These are phyloP conservation scores for Pholiota microspora DNA, from an alignment of 768 basidiomycete species.

Conservation along the genomic window DNA sequence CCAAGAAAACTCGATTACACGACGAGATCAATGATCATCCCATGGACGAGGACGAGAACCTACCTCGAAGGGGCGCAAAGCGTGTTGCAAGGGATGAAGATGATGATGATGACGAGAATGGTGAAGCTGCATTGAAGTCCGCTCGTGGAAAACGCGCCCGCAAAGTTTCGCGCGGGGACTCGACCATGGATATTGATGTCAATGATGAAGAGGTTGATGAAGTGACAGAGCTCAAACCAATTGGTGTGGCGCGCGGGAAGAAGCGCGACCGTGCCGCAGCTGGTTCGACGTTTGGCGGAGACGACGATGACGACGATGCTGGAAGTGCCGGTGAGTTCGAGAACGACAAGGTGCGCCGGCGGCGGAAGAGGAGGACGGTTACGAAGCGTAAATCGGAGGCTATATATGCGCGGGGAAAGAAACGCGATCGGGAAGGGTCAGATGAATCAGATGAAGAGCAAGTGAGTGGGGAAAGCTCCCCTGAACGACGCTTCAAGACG, in stretches of 20 bases:
- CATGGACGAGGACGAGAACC: constrained; percentile 32
- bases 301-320: constrained; percentile 40
- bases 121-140: constrained; percentile 25
- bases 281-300: constrained; percentile 67
- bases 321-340: constrained; percentile 16
- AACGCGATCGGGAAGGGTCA: constrained; percentile 62
- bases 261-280: constrained; percentile 78
- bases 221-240: constrained; percentile 33
- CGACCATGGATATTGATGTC: constrained; percentile 40
- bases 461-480: constrained; percentile 26
- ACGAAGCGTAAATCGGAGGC: constrained; percentile 51
- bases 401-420: constrained; percentile 48
- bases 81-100: constrained; percentile 42
- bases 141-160: constrained; percentile 52
- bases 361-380: constrained; percentile 58
- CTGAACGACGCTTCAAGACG: constrained; percentile 13
- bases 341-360: constrained; percentile 41
- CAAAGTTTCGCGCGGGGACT: constrained; percentile 45
- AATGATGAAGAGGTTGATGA: constrained; percentile 44
- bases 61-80: constrained; percentile 44
- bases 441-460: constrained; percentile 43
- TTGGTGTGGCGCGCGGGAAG: constrained; percentile 46
- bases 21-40: constrained; percentile 43
- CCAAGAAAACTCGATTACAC: constrained; percentile 53
- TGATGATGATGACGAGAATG: constrained; percentile 30